Conservation (phyloP, 305 asterid species). For the Fraxinus sp. region DNA sequence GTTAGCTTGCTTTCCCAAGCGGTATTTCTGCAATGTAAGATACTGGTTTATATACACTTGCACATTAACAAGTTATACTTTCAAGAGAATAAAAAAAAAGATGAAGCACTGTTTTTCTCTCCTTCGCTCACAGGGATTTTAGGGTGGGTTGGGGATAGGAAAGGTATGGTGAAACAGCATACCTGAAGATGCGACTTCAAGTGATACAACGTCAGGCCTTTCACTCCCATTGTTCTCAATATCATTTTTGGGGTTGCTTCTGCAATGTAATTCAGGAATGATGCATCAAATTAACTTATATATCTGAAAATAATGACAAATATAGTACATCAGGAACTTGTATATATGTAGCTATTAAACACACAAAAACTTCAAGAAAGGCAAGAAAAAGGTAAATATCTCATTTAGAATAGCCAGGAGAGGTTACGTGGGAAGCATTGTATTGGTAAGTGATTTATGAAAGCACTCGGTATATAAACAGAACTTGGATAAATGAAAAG, state of each 20-base stretch:
- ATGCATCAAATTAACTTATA: neutral
- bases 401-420: neutral
- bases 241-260: slow-evolving; percentile 94
- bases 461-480: neutral
- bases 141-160: neutral
- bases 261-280: slow-evolving; percentile 35
- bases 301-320: neutral
- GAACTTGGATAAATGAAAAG: neutral
- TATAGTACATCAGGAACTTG: neutral
- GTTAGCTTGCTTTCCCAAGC: slow-evolving; percentile 55
- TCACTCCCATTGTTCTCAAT: slow-evolving; percentile 93
- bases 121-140: neutral
- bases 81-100: neutral
- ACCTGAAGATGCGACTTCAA: slow-evolving; percentile 98
- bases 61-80: neutral
- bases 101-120: neutral
- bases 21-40: slow-evolving; percentile 53
- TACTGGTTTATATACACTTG: neutral
- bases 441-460: neutral
- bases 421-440: neutral
- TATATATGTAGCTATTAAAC: neutral
- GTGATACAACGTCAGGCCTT: slow-evolving; percentile 90
- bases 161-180: slow-evolving; percentile 1
- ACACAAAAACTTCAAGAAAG: neutral
- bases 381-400: neutral